Conservation (phyloP, 345 rosid species). For the Eucalyptus coolabah region DNA sequence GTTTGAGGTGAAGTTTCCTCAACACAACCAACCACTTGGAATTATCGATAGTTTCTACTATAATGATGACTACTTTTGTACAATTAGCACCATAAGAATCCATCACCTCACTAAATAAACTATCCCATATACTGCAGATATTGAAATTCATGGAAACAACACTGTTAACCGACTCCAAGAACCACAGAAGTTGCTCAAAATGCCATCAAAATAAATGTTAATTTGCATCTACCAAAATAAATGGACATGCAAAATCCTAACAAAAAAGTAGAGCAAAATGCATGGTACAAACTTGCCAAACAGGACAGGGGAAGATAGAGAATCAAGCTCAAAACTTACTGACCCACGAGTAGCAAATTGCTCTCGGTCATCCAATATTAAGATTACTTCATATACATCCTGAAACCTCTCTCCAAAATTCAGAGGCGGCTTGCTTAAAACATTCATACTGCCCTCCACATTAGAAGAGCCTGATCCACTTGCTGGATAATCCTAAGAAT, state of each 20-base stretch:
- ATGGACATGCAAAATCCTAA: not conserved
- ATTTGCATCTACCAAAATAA: not conserved
- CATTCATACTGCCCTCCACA: slow-evolving; percentile 9
- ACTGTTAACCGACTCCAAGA: not conserved
- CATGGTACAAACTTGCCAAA: not conserved
- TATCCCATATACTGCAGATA: not conserved
- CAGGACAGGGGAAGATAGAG: not conserved
- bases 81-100: not conserved
- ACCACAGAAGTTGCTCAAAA: not conserved
- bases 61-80: not conserved
- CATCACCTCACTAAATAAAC: not conserved
- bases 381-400: slow-evolving; percentile 59
- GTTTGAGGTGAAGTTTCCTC: not conserved
- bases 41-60: not conserved
- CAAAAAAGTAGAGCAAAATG: not conserved
- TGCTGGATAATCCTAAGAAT: slow-evolving; percentile 6
- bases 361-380: slow-evolving; percentile 81
- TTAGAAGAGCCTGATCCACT: slow-evolving; percentile 17
- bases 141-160: not conserved
- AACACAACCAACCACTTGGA: not conserved
- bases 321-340: slow-evolving; percentile 9
- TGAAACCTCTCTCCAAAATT: slow-evolving; percentile 64
- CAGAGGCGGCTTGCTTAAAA: slow-evolving; percentile 57
- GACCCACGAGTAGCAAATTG: slow-evolving; percentile 65
- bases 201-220: not conserved